These are phyloP conservation scores for Eucalyptus pauciflora DNA, from an alignment of 345 rosid species.

Conservation along the genomic window DNA sequence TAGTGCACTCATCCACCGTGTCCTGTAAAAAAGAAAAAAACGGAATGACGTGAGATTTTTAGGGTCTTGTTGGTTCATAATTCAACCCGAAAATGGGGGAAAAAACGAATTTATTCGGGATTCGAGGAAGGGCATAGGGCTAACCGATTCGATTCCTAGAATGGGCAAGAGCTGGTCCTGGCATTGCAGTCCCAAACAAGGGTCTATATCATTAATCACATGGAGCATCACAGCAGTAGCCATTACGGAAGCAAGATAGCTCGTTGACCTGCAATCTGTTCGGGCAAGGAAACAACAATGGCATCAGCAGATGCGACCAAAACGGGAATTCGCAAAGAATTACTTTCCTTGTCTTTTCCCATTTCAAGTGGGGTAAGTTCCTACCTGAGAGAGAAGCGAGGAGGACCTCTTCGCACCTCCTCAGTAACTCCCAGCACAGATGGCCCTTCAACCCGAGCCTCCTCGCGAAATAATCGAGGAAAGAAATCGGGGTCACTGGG, in stretches of 20 bases:
- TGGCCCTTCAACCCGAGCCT: conserved; percentile 45
- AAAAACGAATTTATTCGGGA: not conserved
- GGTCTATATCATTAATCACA: conserved; percentile 24
- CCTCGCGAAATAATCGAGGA: conserved; percentile 48
- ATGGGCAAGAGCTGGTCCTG: conserved; percentile 27
- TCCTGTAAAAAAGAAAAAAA: conserved; percentile 16
- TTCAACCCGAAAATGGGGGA: not conserved
- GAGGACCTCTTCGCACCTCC: conserved; percentile 36
- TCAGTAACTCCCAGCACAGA: conserved; percentile 39
- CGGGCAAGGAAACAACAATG: not conserved
- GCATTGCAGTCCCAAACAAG: conserved; percentile 26
- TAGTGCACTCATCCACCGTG: conserved; percentile 27
- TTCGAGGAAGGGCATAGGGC: not conserved
- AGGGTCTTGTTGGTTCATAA: not conserved
- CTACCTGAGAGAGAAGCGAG: conserved; percentile 38
- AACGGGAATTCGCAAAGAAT: not conserved
- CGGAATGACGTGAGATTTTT: not conserved
- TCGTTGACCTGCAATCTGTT: conserved; percentile 41
- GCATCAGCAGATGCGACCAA: not conserved
- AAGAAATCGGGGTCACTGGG: conserved; percentile 59
- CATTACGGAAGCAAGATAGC: conserved; percentile 42
- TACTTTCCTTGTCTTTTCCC: not conserved
- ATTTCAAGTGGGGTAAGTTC: not conserved
- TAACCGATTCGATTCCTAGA: conserved; percentile 36
- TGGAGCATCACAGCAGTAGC: conserved; percentile 53